A percentile compares a stretch with the other conserved stretches of the same genome.
These are phyloP conservation scores for Termitomyces sp. DNA, from an alignment of 768 basidiomycete genomes.

Conservation along the genomic window DNA sequence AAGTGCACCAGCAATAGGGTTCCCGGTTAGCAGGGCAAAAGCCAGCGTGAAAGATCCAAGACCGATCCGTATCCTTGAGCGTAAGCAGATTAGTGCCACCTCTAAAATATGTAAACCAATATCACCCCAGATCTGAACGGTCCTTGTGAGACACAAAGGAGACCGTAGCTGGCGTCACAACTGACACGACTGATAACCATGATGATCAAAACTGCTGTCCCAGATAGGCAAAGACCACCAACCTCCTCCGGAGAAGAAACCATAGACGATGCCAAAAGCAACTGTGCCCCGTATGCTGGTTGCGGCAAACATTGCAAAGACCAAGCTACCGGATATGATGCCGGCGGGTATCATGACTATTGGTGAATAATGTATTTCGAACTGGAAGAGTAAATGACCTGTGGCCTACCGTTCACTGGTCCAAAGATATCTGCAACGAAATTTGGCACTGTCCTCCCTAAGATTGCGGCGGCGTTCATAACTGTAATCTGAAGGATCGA, in stretches of 20 bases:
- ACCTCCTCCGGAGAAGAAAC: conserved; percentile 53
- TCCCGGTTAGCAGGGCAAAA: conserved; percentile 42
- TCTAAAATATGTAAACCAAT: neutral
- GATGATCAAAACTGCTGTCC: neutral
- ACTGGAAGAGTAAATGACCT: neutral
- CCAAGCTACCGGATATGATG: conserved; percentile 33
- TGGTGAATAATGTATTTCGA: neutral
- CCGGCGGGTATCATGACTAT: conserved; percentile 40
- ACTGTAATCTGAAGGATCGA: conserved; percentile 34
- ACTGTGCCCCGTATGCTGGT: conserved; percentile 33
- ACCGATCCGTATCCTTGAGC: conserved; percentile 37
- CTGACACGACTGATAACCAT: conserved; percentile 28
- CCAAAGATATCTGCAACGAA: conserved; percentile 46
- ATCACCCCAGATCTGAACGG: conserved; percentile 41
- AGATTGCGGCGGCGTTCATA: conserved; percentile 47
- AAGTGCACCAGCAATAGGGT: conserved; percentile 48
- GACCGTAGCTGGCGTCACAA: conserved; percentile 32
- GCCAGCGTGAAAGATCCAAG: conserved; percentile 37
- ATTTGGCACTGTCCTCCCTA: conserved; percentile 57
- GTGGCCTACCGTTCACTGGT: conserved; percentile 37
- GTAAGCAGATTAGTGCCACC: neutral
- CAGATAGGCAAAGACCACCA: conserved; percentile 10
- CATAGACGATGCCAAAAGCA: conserved; percentile 43
- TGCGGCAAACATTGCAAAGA: conserved; percentile 46
- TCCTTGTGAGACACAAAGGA: conserved; percentile 33